Evolutionary conservation across 1,284 basidiomycete species (phyloP), one percentile per base, ranked within the genome.

Genomic region (Trametes versicolor): DNA sequence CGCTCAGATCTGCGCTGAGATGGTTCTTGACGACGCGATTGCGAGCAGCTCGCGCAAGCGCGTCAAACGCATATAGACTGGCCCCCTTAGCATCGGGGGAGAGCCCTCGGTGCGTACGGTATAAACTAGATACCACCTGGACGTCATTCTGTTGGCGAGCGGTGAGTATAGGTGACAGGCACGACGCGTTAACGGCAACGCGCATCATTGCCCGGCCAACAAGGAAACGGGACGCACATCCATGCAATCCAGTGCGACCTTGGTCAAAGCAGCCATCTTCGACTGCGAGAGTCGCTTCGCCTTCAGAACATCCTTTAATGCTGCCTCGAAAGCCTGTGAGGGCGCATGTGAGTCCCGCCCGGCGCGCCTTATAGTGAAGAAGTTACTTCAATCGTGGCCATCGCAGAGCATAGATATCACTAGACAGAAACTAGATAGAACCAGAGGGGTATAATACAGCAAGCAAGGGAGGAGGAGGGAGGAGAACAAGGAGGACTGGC

Each of bases 41-140:
- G 67, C 87, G 85, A n/a, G 94, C 94, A 19, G 91, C 94, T 62
- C 96, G 88, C 50, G 93, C 87, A 66, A 98, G 84, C 19, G 95
- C 93, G 79, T 98, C 96, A 75, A 98, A 94, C 49, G 91, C 89
- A 78, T 98, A 98, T 62, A 98, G 82, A 78, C 93, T 94, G 52
- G 87, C 89, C 65, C 96, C 87, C 75, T 97, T 96, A 67, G 83
- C 79, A 21, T 84, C 75, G 12, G 85, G 77, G 4, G 87, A 80
- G 32, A 97, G 82, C 12, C 87, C 87, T 75, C 91, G 93, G 81
- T 97, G 95, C 15, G 91, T 91, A 59, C 92, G 90, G 77, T 93
- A 96, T 47, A 98, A 84, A 58, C 89, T 85, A 34, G 94, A 93
- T 54, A 97, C 92, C 60, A 97, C 82, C 72, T 93, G 87, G 8